Evolutionary conservation across 179 eudicot species (phyloP), one percentile per base, ranked within the genome.

Genomic region (Amaranthus tricolor): DNA sequence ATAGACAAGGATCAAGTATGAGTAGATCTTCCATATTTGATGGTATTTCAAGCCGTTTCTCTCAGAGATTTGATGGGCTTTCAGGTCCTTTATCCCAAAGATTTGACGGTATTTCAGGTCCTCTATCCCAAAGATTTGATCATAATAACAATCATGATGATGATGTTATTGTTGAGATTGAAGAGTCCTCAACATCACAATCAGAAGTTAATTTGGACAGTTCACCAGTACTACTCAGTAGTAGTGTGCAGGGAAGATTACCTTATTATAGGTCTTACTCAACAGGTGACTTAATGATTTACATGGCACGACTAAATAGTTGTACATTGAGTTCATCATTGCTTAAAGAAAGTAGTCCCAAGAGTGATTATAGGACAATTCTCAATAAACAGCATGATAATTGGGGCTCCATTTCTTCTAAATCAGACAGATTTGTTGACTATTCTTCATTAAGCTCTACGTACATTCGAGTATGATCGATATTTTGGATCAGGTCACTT

Each of bases 1-100:
- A 75, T 20, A 66, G 79, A 58, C 67, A 75, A 56, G 82, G 76
- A 58, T 80, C 82, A 6, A 72, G 73, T 76, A 68, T 65, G 51
- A 76, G 73, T 68, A 71, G 68, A 43, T 65, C 73, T 5, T 64
- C 79, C n/a, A 19, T 76, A 50, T 66, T 75, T 31, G 71, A 74
- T 2, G n/a, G 68, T 58, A 19, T 70, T 45, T 44, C 59, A 0
- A 49, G 70, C n/a, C 40, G 17, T 68, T 68, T 44, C 5, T 66
- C 70, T 13, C 53, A 66, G 9, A 45, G 70, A 7, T 44, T 66
- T 20, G 73, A 70, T 8, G 62, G 62, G 16, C 16, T 60, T 72
- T 72, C 75, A 3, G 75, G 75, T 20, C 59, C 12, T 61, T 72
- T 71, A 55, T 71, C 67, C 44, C 53, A 66, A 47, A 45, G 70